Percentiles rank a stretch among this genome's conserved stretches.
Conservation (phyloP, 192 early-diverging fungal species). For the Rhizophagus sp. region DNA sequence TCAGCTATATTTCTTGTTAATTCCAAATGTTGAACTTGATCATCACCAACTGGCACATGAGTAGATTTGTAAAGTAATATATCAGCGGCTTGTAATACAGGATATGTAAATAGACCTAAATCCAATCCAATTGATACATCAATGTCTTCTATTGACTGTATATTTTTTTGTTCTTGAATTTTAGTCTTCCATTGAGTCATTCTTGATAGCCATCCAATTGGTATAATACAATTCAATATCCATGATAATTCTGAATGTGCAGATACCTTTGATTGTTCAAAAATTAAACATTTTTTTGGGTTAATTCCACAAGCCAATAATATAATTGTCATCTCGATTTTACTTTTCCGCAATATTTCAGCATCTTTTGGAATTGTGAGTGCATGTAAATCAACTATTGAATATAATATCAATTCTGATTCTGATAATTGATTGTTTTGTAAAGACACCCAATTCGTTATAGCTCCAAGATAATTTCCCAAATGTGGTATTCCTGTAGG, state of each 20-base stretch:
- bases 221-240: constrained; percentile 85
- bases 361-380: constrained; percentile 79
- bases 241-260: constrained; percentile 83
- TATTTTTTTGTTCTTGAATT: constrained; percentile 41
- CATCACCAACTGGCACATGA: constrained; percentile 90
- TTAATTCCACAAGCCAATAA: constrained; percentile 87
- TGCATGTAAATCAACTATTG: constrained; percentile 90
- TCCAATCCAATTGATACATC: constrained; percentile 48
- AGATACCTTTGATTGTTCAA: constrained; percentile 80
- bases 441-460: constrained; percentile 81
- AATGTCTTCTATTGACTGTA: constrained; percentile 46
- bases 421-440: constrained; percentile 50
- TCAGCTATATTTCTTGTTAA: constrained; percentile 76
- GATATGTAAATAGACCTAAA: constrained; percentile 86
- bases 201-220: constrained; percentile 83
- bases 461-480: constrained; percentile 92
- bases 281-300: constrained; percentile 67
- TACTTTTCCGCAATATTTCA: constrained; percentile 56
- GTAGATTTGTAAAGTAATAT: constrained; percentile 87
- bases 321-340: constrained; percentile 71
- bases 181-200: constrained; percentile 97
- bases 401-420: constrained; percentile 59
- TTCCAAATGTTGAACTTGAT: constrained; percentile 91
- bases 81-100: constrained; percentile 90
- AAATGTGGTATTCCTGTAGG: constrained; percentile 92